These are phyloP conservation scores for Parasitella parasitica DNA, from an alignment of 371 early-diverging fungal species.

Conservation along the genomic window DNA sequence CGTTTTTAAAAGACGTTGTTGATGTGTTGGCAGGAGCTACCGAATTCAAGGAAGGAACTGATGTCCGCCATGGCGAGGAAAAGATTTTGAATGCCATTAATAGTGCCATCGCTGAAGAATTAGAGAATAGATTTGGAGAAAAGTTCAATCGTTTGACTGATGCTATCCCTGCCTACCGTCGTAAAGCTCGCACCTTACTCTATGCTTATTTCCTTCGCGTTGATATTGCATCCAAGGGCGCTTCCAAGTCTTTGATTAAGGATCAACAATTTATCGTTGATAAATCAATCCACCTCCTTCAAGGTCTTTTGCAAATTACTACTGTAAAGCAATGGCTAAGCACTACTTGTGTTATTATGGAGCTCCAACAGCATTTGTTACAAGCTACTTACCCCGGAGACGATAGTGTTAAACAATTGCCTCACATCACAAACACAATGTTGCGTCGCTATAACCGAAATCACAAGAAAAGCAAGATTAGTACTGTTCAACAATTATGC, in stretches of 20 bases:
- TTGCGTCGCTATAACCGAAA: constrained; percentile 30
- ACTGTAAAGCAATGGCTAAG: constrained; percentile 81
- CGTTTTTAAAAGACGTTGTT: constrained; percentile 26
- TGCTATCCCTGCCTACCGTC: constrained; percentile 43
- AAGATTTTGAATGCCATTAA: constrained; percentile 50
- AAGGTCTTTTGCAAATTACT: constrained; percentile 88
- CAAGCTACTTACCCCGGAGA: constrained; percentile 79
- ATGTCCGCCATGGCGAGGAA: constrained; percentile 54
- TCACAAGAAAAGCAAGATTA: constrained; percentile 36
- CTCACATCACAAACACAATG: constrained; percentile 59
- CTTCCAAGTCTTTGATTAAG: constrained; percentile 12
- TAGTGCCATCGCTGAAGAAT: constrained; percentile 54
- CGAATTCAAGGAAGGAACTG: constrained; percentile 70
- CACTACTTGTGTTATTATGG: constrained; percentile 62
- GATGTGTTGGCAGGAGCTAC: constrained; percentile 67
- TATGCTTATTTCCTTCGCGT: constrained; percentile 87
- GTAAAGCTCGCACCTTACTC: constrained; percentile 80
- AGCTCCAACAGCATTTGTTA: constrained; percentile 75
- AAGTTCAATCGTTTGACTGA: constrained; percentile 45
- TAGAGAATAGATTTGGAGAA: constrained; percentile 61
- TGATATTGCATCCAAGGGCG: constrained; percentile 37
- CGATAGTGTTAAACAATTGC: constrained; percentile 84
- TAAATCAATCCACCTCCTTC: constrained; percentile 69
- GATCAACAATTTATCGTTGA: constrained; percentile 77
- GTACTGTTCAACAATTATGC: constrained; percentile 64